Evolutionary conservation across 495 filamentous ascomycete species (phyloP).

Genomic region (Trichoderma virens): DNA sequence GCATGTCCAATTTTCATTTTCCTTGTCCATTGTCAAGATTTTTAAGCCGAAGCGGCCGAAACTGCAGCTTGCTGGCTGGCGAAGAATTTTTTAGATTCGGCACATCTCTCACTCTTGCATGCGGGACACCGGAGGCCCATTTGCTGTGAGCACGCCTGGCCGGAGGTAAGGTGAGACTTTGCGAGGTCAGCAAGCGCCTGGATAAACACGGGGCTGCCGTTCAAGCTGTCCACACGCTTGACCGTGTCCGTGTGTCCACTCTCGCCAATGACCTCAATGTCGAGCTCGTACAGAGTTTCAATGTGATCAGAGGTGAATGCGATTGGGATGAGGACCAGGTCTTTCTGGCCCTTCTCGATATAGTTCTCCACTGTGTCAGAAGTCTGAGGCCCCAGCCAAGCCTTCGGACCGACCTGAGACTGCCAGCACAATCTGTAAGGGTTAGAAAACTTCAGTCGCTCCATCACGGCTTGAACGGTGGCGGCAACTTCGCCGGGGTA

Average conservation of each 20-base stretch:
- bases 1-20: not conserved
- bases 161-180: constrained; percentile 64
- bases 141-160: constrained; percentile 61
- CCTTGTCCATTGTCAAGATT: not conserved
- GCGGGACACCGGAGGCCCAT: constrained; percentile 91
- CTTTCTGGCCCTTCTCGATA: constrained; percentile 81
- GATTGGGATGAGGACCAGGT: constrained; percentile 88
- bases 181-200: constrained; percentile 83
- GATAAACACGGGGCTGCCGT: constrained; percentile 88
- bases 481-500: constrained; percentile 96
- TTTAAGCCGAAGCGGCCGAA: not conserved
- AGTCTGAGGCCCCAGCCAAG: constrained; percentile 96
- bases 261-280: constrained; percentile 91
- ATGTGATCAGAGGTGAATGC: constrained; percentile 99
- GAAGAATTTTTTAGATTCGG: constrained; percentile 90
- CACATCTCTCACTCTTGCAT: constrained; percentile 83
- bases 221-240: constrained; percentile 88
- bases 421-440: constrained; percentile 95
- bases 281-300: constrained; percentile 92
- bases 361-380: constrained; percentile 79
- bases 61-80: constrained; percentile 39
- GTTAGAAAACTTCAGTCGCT: constrained; percentile 75
- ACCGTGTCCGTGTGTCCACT: constrained; percentile 69
- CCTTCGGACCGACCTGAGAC: constrained; percentile 89
- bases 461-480: constrained; percentile 96